Percentiles rank a stretch among this genome's conserved stretches.
Evolutionary conservation across 768 basidiomycete genomes (phyloP).

Genomic region (Amanita phalloides): DNA sequence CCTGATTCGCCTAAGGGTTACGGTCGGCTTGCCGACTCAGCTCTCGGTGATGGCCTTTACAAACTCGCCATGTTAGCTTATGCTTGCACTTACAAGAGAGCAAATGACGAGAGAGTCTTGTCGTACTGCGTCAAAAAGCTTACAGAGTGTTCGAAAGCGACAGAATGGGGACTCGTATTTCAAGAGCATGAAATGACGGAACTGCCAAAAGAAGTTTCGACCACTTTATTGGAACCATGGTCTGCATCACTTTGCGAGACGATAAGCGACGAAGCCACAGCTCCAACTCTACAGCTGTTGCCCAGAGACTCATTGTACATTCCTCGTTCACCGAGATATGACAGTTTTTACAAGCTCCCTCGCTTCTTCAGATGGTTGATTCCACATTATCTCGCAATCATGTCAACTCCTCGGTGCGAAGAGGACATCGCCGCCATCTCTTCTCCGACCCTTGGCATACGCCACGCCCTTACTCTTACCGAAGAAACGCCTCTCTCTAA

Average conservation of each 20-base stretch:
- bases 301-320: conserved; percentile 30
- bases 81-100: conserved; percentile 32
- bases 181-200: conserved; percentile 29
- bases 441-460: conserved; percentile 38
- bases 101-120: conserved; percentile 23
- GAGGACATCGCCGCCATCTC: conserved; percentile 38
- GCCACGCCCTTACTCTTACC: conserved; percentile 47
- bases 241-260: conserved; percentile 19
- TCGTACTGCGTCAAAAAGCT: conserved; percentile 37
- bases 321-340: conserved; percentile 12
- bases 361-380: conserved; percentile 57
- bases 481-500: conserved; percentile 39
- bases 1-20: conserved; percentile 34
- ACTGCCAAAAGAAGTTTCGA: conserved; percentile 21
- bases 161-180: conserved; percentile 43
- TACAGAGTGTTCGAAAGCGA: conserved; percentile 29
- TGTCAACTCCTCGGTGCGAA: conserved; percentile 45
- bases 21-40: conserved; percentile 38
- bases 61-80: conserved; percentile 50
- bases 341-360: conserved; percentile 30
- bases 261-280: conserved; percentile 19
- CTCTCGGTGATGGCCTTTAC: conserved; percentile 18
- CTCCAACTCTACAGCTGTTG: conserved; percentile 29
- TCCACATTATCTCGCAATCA: conserved; percentile 45
- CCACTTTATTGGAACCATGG: conserved; percentile 31